Evolutionary conservation across 2,329 filamentous ascomycete genomes (phyloP).

Genomic region (Diaporthe aspalathi): DNA sequence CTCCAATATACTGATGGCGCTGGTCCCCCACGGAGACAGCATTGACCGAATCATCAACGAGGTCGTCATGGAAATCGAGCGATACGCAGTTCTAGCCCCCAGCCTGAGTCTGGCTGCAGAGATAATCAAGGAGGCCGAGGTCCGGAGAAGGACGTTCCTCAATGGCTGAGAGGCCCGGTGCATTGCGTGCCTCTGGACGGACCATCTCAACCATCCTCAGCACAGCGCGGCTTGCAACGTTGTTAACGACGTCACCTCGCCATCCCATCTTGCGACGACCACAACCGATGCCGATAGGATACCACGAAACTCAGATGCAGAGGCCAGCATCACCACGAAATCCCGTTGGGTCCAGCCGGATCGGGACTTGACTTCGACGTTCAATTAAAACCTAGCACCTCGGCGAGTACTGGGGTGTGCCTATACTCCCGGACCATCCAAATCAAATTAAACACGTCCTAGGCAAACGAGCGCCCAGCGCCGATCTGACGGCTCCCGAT

Average conservation of each 20-base stretch:
- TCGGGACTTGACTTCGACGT: conserved; percentile 1
- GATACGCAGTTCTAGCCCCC: conserved; percentile 79
- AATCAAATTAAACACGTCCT: conserved; percentile 12
- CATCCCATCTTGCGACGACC: not conserved
- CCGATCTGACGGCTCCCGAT: conserved; percentile 1
- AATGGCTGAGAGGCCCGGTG: conserved; percentile 54
- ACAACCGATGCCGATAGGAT: conserved; percentile 2
- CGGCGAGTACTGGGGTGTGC: not conserved
- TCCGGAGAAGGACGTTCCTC: conserved; percentile 73
- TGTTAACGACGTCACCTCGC: not conserved
- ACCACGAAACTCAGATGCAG: not conserved
- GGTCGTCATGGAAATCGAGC: conserved; percentile 80
- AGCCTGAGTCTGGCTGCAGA: conserved; percentile 81
- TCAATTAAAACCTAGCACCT: not conserved
- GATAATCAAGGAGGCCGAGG: conserved; percentile 83
- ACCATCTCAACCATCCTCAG: not conserved
- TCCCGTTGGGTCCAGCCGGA: conserved; percentile 1
- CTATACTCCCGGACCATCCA: not conserved
- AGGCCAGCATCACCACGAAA: not conserved
- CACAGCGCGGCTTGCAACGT: not conserved
- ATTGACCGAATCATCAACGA: conserved; percentile 83
- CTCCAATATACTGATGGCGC: conserved; percentile 69
- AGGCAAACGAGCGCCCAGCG: not conserved
- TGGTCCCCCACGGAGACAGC: conserved; percentile 67
- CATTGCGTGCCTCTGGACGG: not conserved